Conservation (phyloP, 164 flowering plant genomes). For the Dillenia suffruticosa region DNA sequence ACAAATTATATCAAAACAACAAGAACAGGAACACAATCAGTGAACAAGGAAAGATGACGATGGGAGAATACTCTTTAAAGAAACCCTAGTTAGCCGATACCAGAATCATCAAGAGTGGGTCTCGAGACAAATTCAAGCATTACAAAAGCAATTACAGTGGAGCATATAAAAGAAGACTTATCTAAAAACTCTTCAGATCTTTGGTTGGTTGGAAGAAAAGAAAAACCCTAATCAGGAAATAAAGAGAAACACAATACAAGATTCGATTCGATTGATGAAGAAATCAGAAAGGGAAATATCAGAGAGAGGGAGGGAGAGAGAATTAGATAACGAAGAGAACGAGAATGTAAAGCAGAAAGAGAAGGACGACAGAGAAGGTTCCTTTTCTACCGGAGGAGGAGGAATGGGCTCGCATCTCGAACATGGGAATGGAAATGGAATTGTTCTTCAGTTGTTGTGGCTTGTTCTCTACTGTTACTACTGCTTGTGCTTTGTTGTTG, state of each 20-base stretch:
- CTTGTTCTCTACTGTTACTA: too few species aligned
- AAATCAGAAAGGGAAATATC: too few species aligned
- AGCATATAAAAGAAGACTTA: too few species aligned
- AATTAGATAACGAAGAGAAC: constrained; percentile 25
- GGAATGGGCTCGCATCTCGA: constrained; percentile 36
- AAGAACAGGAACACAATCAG: constrained; percentile 7
- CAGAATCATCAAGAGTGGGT: constrained; percentile 31
- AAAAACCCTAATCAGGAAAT: too few species aligned
- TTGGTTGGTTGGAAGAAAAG: too few species aligned
- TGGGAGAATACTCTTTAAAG: neutral
- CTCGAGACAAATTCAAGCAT: constrained; percentile 23
- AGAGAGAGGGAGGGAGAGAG: too few species aligned
- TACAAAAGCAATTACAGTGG: neutral
- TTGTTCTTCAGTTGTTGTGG: too few species aligned
- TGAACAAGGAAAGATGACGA: neutral
- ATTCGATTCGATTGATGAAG: too few species aligned
- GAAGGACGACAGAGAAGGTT: constrained; percentile 34
- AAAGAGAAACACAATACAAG: too few species aligned
- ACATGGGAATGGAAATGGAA: neutral
- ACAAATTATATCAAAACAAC: neutral
- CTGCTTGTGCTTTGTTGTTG: too few species aligned
- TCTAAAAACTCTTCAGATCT: too few species aligned
- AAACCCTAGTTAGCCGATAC: constrained; percentile 23
- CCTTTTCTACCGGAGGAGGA: constrained; percentile 18
- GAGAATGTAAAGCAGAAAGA: constrained; percentile 31